Evolutionary conservation across 345 rosid genomes (phyloP).

Genomic region (Theobroma cacao): DNA sequence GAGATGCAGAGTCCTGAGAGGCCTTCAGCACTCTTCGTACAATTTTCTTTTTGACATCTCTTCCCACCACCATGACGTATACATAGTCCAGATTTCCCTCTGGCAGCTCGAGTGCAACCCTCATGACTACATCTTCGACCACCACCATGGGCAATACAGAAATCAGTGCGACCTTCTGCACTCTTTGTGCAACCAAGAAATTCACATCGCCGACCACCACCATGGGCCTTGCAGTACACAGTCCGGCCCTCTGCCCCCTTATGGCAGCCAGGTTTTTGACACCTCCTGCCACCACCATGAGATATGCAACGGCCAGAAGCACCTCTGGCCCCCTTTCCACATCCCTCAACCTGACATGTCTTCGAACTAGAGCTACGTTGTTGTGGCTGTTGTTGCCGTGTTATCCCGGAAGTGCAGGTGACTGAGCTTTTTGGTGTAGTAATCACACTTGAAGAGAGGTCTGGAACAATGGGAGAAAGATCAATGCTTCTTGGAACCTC

Average conservation of each 20-base stretch:
- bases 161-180: slow-evolving; percentile 97
- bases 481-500: slow-evolving; percentile 37
- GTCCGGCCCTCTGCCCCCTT: slow-evolving; percentile 99
- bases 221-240: slow-evolving; percentile 96
- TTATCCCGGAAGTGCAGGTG: slow-evolving; percentile 77
- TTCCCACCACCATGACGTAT: slow-evolving; percentile 98
- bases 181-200: slow-evolving; percentile 96
- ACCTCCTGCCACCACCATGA: slow-evolving; percentile 97
- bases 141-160: slow-evolving; percentile 96
- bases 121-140: slow-evolving; percentile 87
- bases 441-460: slow-evolving; percentile 59
- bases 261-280: slow-evolving; percentile 83
- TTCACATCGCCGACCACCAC: slow-evolving; percentile 97
- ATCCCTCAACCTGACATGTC: slow-evolving; percentile 87
- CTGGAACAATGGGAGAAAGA: slow-evolving; percentile 37
- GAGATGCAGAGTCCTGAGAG: slow-evolving; percentile 96
- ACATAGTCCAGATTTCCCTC: slow-evolving; percentile 95
- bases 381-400: slow-evolving; percentile 55
- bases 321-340: slow-evolving; percentile 98
- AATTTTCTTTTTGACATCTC: slow-evolving; percentile 85
- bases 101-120: slow-evolving; percentile 86
- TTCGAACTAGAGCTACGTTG: slow-evolving; percentile 58
- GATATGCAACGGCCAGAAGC: slow-evolving; percentile 96
- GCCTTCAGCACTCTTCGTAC: slow-evolving; percentile 96
- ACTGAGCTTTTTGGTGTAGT: slow-evolving; percentile 70